Evolutionary conservation across 2,329 filamentous ascomycete species (phyloP).

Genomic region (Triangularia verruculosa): DNA sequence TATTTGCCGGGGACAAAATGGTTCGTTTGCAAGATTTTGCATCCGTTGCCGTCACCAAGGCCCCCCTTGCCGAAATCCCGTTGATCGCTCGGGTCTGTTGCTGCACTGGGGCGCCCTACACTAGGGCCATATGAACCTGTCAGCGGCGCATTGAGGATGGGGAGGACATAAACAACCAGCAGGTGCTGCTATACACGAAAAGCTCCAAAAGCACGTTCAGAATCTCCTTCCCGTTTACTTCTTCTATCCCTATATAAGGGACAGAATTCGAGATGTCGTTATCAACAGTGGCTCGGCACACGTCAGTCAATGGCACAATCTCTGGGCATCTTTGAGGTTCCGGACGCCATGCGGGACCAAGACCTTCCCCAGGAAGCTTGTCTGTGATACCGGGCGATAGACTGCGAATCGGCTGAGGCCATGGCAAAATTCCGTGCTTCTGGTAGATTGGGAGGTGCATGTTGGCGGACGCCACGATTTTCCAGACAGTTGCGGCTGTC

Average conservation of each 20-base stretch:
- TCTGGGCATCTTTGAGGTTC: slow-evolving; percentile 17
- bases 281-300: slow-evolving; percentile 15
- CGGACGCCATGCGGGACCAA: slow-evolving; percentile 11
- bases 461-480: slow-evolving; percentile 2
- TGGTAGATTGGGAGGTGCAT: neutral
- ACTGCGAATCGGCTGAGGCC: slow-evolving; percentile 14
- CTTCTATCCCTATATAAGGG: neutral
- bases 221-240: neutral
- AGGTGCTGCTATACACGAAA: neutral
- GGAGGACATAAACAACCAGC: neutral
- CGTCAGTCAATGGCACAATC: slow-evolving; percentile 12
- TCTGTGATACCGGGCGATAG: slow-evolving; percentile 8
- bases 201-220: neutral
- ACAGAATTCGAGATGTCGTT: neutral
- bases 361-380: slow-evolving; percentile 15
- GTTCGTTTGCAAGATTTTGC: slow-evolving; percentile 4
- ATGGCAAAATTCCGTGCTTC: neutral
- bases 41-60: neutral
- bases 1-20: neutral
- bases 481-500: neutral
- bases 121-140: neutral
- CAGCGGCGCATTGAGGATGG: neutral
- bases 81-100: neutral
- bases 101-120: neutral
- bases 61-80: slow-evolving; percentile 1